Conservation (phyloP, 2,329 filamentous ascomycete species). For the Venturia carpophila region DNA sequence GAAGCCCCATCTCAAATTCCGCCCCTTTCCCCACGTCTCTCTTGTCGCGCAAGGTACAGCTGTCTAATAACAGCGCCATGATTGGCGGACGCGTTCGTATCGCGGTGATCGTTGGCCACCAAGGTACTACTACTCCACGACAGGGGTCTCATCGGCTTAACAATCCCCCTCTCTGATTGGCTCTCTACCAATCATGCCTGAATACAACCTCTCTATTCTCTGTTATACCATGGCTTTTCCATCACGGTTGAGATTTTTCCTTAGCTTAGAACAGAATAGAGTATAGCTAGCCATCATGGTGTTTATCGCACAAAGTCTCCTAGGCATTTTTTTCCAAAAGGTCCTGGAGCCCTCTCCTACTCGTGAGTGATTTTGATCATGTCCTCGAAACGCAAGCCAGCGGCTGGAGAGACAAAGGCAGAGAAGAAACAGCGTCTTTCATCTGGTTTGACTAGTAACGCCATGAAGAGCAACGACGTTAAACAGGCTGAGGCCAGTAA, state of each 20-base stretch:
- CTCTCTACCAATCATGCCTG: neutral
- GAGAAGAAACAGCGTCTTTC: constrained; percentile 6
- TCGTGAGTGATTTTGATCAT: neutral
- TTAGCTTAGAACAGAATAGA: neutral
- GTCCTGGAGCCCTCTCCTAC: neutral
- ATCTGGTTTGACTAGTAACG: neutral
- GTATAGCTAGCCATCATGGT: neutral
- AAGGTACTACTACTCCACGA: neutral
- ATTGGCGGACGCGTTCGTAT: neutral
- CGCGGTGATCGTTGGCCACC: neutral
- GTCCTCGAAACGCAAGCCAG: neutral
- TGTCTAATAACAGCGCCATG: neutral
- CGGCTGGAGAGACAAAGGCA: neutral
- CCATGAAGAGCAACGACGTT: neutral
- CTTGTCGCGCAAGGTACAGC: neutral
- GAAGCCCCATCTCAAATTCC: neutral
- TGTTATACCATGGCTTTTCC: neutral
- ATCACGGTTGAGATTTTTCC: neutral
- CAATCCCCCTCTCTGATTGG: neutral
- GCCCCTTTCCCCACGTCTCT: neutral
- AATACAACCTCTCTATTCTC: neutral
- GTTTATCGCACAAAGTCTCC: neutral
- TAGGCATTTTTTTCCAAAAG: too few relatives aligned
- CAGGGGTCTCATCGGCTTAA: neutral
- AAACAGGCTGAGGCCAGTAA: neutral